A percentile compares a stretch with the other conserved stretches of the same genome.
Evolutionary conservation across 202 grass and related monocot species (phyloP).

Genomic region (Setaria italica): DNA sequence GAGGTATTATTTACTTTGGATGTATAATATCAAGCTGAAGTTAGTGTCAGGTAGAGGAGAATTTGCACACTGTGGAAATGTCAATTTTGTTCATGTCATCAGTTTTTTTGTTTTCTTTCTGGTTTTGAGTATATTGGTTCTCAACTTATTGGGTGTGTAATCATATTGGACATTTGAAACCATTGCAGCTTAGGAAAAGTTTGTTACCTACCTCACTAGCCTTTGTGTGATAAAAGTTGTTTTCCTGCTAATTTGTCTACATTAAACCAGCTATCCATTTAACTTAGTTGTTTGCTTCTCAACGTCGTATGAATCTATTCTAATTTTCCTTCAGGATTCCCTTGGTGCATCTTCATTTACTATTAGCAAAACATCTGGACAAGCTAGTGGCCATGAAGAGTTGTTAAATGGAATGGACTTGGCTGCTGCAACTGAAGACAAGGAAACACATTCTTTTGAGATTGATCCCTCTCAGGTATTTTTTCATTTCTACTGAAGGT

Average conservation of each 20-base stretch:
- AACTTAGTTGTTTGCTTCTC: slow-evolving; percentile 6
- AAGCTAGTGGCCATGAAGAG: slow-evolving; percentile 74
- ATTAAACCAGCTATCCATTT: not conserved
- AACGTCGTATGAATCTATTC: slow-evolving; percentile 1
- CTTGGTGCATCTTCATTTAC: slow-evolving; percentile 61
- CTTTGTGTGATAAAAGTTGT: not conserved
- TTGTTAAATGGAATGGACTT: slow-evolving; percentile 77
- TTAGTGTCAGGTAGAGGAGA: slow-evolving; percentile 24
- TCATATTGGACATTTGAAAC: slow-evolving; percentile 20
- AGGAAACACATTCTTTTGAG: slow-evolving; percentile 95
- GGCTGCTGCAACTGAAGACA: slow-evolving; percentile 89
- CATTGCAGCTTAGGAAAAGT: slow-evolving; percentile 1
- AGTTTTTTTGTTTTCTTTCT: slow-evolving; percentile 22
- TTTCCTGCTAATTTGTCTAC: slow-evolving; percentile 26
- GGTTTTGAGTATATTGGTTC: not conserved
- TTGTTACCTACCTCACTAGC: not conserved
- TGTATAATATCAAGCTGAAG: slow-evolving; percentile 22
- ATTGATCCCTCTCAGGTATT: slow-evolving; percentile 76
- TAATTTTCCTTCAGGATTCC: slow-evolving; percentile 67
- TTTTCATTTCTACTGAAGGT: slow-evolving; percentile 27
- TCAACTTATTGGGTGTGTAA: not conserved
- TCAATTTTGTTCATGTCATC: not conserved
- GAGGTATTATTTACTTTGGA: slow-evolving; percentile 52
- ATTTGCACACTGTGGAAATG: slow-evolving; percentile 20
- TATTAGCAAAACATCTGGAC: slow-evolving; percentile 72